Conservation (phyloP, 169 alveolate genomes). For the Cryptosporidium felis region DNA sequence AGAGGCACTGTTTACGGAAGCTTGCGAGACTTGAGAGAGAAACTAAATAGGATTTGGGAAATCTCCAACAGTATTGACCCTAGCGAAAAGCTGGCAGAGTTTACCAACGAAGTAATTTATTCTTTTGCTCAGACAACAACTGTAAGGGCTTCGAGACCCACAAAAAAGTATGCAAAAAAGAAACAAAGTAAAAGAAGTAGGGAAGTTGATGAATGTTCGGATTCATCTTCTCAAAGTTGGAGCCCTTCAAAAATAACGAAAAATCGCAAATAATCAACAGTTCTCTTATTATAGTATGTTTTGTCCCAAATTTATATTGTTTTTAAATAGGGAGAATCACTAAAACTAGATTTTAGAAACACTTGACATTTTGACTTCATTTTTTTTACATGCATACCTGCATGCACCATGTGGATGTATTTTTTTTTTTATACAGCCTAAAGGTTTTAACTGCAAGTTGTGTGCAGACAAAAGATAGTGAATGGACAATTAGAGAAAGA, state of each 20-base stretch:
- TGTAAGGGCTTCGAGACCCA: conserved; percentile 18
- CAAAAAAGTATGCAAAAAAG: background rate
- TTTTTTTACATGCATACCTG: conserved; percentile 6
- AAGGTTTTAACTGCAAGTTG: conserved; percentile 1
- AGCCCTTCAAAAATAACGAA: conserved; percentile 5
- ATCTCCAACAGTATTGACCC: background rate
- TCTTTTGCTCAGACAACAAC: conserved; percentile 10
- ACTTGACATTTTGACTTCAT: too few relatives aligned
- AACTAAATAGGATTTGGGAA: conserved; percentile 1
- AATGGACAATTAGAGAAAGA: background rate
- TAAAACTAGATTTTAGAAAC: too few relatives aligned
- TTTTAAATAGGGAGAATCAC: too few relatives aligned
- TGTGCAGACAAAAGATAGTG: background rate
- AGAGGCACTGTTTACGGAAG: background rate
- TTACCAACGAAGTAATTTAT: conserved; percentile 23
- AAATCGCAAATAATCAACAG: background rate
- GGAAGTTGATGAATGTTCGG: conserved; percentile 11
- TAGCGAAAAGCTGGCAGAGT: background rate
- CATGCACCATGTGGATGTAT: conserved; percentile 58
- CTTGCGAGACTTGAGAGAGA: conserved; percentile 22
- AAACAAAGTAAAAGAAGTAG: conserved; percentile 32
- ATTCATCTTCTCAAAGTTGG: conserved; percentile 38
- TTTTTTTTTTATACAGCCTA: conserved; percentile 5
- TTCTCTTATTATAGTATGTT: background rate
- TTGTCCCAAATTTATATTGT: too few relatives aligned